Base-by-base conservation (phyloP, 2,329 filamentous ascomycete genomes). In the Exophiala spinifera region DNA sequence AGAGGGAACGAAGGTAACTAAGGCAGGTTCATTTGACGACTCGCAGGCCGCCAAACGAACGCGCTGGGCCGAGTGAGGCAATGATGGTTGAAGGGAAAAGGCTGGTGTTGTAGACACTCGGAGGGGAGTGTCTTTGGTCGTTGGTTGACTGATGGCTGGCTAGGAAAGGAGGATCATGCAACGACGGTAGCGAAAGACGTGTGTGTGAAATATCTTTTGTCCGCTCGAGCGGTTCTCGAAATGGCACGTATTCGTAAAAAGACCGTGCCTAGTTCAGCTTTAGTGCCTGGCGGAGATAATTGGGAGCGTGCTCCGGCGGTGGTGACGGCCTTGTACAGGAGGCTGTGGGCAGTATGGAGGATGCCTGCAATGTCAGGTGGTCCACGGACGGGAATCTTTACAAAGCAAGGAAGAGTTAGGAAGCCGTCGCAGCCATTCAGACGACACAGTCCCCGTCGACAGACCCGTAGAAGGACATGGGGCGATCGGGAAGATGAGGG, bases 11-110 rank as follows among this genome's bases (percentile, higher is more conserved):
- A 70, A 71, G 78, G 76, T 70, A 75, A 76, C 76, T 75, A 77
- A 78, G 91, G 90, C 91, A 96, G 90, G 90, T 94, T 96, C 91
- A 96, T 96, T 90, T 92, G 89, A 95, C 90, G 91, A 89, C 87
- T 72, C 63, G 65, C 70, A 76, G 51, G 86, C 85, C 88, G 89
- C 80, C 90, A 44, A 94, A 95, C 87, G 79, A 90, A 95, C 89
- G 89, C 90, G 90, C 89, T 56, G 56, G n/a, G 42, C 51, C 21
- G 19, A 50, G 49, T n/a, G 45, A 46, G 46, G 42, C 46, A 51
- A 48, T 53, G 62, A 57, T 60, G 52, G 44, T 57, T 50, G 44
- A 48, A 28, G 53, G 46, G 34, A 39, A 40, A 23, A 46, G n/a
- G n/a, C n/a, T 36, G 46, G 43, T 51, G 39, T 45, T 25, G 47